Base-by-base conservation (phyloP, 2,329 filamentous ascomycete species). In the Fusarium penzigii region DNA sequence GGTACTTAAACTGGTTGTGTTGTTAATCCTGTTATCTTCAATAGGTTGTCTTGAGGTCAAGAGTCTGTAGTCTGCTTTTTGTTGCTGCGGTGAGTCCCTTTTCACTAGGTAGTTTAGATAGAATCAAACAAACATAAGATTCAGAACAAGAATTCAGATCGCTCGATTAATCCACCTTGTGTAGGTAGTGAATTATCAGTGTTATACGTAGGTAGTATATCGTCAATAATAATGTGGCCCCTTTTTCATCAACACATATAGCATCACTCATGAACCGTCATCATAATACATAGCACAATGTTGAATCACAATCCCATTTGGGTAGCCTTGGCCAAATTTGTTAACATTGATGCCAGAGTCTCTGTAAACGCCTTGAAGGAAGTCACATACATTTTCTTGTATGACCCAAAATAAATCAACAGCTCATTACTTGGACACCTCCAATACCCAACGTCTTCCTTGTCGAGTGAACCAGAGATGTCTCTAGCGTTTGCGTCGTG, bases 361-460 rank as follows among this genome's bases (percentile, higher is more conserved):
- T 50, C 59, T 50, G 45, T 36, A 36, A 58, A 56, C 44, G 49
- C 45, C 58, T 50, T 62, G 53, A 53, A 59, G 56, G 63, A 65
- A 62, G 56, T 55, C 65, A 67, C 64, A 59, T 67, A 67, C 65
- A 67, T 67, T 52, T 25, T 64, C 66, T 61, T 56, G 56, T 59
- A 53, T 56, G 56, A 65, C 58, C 61, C 59, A 61, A 62, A 36
- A 36, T 36, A 36, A 36, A 36, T 14, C 32, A 36, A 36, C 32
- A 36, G 55, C 57, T 58, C 54, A 53, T 59, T 51, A 64, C 55
- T 52, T 58, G 55, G 51, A 57, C 46, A 55, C 54, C 55, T 47
- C 52, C 55, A 50, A 57, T 45, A 51, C 42, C 47, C 49, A 41
- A 17, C 50, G 32, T 46, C 51, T 52, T 44, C 51, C 53, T 52